Evolutionary conservation across 257 asterid genomes (phyloP), one percentile per base, ranked within the genome.

Genomic region (Datura wrightii): DNA sequence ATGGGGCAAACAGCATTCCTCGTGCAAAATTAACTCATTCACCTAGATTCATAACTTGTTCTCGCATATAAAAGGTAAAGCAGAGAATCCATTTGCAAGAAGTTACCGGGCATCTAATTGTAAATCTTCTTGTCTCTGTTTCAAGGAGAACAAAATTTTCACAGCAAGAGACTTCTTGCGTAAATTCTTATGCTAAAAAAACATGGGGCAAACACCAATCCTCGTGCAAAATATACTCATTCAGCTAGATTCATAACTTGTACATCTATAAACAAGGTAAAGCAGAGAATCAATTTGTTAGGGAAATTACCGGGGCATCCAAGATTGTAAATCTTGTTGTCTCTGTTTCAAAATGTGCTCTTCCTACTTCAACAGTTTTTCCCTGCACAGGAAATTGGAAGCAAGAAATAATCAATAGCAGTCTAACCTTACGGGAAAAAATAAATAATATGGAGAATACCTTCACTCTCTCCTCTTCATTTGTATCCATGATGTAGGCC

Each of bases 401-500:
- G 19, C 52, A 10, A 50, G 72, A 53, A 84, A 65, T 56, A 59
- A 74, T 71, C 71, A 85, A 84, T 58, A 2, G 71, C 46, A 79
- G 66, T 8, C n/a, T 19, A 44, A 18, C 15, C 34, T 31, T 37
- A 50, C 62, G 52, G 37, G 8, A 36, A 65, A 5, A 84, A 60
- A 69, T 1, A 39, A 9, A 42, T 13, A 66, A 83, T 60, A 66
- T 24, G 31, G 31, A 13, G 58, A 71, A 65, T 90, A 97, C 99
- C 99, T 97, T 95, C 55, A 74, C 94, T 87, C 99, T 90, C 92
- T 97, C 99, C 88, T 97, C 99, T 88, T 97, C 99, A 86, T 97
- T 97, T 72, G 99, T 97, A 86, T 97, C 99, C 99, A 97, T 97
- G 85, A 97, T 97, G 87, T 94, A 97, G 13, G 99, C 99, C 99